phyloP scores from a whole-genome alignment of 495 filamentous ascomycete genomes.

The Collariella sp. region DNA sequence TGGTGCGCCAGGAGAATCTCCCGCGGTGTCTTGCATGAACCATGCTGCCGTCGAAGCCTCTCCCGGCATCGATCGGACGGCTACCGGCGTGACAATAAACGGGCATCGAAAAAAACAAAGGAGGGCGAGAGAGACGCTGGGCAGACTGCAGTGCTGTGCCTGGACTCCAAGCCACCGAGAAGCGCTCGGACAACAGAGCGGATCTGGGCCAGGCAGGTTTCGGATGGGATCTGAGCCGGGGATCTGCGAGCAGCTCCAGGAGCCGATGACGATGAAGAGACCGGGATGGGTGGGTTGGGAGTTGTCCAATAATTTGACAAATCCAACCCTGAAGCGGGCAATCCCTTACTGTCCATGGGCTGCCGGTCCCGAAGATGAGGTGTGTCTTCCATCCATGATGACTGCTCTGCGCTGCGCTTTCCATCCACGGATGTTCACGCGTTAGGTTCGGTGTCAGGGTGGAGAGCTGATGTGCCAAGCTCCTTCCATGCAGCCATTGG shows the following conservation, averaged over 20 bases:
- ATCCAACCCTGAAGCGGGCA: too few relatives aligned
- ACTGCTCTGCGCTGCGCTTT: not conserved
- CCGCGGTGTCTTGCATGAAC: conserved; percentile 12
- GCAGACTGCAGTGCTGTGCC: not conserved
- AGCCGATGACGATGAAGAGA: not conserved
- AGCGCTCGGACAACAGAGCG: conserved; percentile 1
- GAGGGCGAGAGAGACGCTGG: not conserved
- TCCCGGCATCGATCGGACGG: not conserved
- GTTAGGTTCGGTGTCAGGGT: not conserved
- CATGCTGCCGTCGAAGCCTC: not conserved
- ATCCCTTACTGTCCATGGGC: not conserved
- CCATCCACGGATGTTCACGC: not conserved
- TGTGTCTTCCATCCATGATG: not conserved
- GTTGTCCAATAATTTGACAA: not conserved
- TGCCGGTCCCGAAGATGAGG: not conserved
- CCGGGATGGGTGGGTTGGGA: not conserved
- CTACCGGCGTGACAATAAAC: not conserved
- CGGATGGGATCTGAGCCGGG: conserved; percentile 3
- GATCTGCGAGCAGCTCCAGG: not conserved
- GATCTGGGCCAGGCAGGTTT: conserved; percentile 9
- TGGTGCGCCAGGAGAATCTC: conserved; percentile 9
- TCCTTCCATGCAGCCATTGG: conserved; percentile 1
- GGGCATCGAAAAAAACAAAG: not conserved
- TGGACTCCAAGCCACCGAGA: conserved; percentile 5
- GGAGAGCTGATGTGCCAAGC: conserved; percentile 2